Conservation (phyloP, 495 filamentous ascomycete species). For the Trichoderma reesei region DNA sequence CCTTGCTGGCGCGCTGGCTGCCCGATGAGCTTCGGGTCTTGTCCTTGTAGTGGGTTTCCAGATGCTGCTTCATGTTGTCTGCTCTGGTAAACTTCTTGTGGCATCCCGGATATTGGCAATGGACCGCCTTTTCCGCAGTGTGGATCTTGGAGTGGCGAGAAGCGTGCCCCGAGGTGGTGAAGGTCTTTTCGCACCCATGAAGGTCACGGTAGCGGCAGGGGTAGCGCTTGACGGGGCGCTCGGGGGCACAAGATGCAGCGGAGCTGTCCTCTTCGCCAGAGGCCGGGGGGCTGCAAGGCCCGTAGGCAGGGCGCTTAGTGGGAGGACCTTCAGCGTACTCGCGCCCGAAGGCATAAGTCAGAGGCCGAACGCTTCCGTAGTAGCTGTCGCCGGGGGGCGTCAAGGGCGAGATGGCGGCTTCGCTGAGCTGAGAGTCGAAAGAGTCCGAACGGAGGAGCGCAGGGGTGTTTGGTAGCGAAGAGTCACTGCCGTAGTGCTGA, state of each 20-base stretch:
- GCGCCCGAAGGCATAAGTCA: conserved; percentile 15
- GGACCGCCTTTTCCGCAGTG: conserved; percentile 87
- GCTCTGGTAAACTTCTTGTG: conserved; percentile 90
- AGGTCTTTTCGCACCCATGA: conserved; percentile 68
- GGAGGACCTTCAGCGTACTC: conserved; percentile 28
- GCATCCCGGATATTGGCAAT: conserved; percentile 67
- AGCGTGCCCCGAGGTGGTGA: conserved; percentile 92
- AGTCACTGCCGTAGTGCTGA: conserved; percentile 19
- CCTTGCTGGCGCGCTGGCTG: conserved; percentile 5
- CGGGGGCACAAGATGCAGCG: conserved; percentile 21
- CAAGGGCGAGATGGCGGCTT: conserved; percentile 36
- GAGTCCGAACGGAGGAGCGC: conserved; percentile 43
- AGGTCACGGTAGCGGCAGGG: conserved; percentile 55
- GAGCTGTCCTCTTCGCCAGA: conserved; percentile 34
- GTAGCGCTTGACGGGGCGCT: conserved; percentile 47
- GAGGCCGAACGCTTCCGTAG: conserved; percentile 19
- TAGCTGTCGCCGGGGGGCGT: conserved; percentile 32
- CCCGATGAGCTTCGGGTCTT: conserved; percentile 29
- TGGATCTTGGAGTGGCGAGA: conserved; percentile 96
- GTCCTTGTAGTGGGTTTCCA: conserved; percentile 70
- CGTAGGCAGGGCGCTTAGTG: conserved; percentile 22
- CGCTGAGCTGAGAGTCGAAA: conserved; percentile 44
- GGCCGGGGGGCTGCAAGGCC: conserved; percentile 24
- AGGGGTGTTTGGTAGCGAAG: conserved; percentile 36
- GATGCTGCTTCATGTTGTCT: conserved; percentile 98